Evolutionary conservation across 768 basidiomycete species (phyloP), one percentile per base, ranked within the genome.

Genomic region (Guyanaporus albipodus): DNA sequence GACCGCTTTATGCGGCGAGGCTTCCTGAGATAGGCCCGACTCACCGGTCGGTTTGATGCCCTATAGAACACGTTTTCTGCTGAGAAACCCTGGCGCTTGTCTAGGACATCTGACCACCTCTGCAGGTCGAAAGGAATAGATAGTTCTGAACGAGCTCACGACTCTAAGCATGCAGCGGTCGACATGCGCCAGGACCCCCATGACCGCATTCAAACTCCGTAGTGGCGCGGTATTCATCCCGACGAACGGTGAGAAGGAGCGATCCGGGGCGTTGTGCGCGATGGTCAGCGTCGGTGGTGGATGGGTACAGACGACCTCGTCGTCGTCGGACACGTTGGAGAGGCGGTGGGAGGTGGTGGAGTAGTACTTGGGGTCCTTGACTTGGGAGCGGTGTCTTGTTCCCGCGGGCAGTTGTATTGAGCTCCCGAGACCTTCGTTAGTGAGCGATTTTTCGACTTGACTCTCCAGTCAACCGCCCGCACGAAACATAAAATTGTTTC

Each of bases 391-490:
- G 59, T 64, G 61, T 61, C 32, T 36, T 49, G 47, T 67, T 65
- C 65, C 65, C 64, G 65, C 66, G 61, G 52, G 54, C n/a, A 43
- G 52, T 61, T 38, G 61, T 60, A 54, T 40, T 60, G 55, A 57
- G 53, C 54, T 61, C n/a, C 63, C 48, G 49, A 61, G 51, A 54
- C 53, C 39, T 61, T 57, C 28, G 56, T 39, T 53, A 56, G 54
- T 54, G 64, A 62, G 52, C 54, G 57, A 66, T 62, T 56, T 48
- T 65, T 54, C 48, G 53, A 66, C 62, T 50, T 44, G 63, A 59
- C 58, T 53, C 56, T 41, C 22, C 49, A 52, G 62, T 54, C 60
- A 52, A 54, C 53, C 50, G 54, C 53, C 54, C 53, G 63, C 51
- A 58, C 62, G 54, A 58, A 46, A 56, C 61, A 50, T 51, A 62